Conservation (phyloP, 208 protist genomes). For the Crithidia sp. region DNA sequence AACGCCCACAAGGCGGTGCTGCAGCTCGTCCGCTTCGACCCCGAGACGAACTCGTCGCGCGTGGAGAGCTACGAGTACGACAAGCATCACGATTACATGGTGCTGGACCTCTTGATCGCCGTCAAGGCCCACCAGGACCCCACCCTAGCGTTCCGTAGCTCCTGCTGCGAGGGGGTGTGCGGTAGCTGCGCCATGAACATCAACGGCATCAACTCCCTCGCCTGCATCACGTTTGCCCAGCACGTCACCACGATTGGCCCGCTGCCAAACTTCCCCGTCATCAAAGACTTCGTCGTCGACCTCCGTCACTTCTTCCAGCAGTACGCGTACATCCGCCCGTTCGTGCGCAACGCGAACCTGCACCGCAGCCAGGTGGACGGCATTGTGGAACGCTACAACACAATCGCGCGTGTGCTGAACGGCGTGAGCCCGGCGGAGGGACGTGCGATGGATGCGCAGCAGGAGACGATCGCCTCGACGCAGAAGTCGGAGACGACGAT, state of each 20-base stretch:
- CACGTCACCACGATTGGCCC: slow-evolving; percentile 86
- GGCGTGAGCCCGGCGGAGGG: slow-evolving; percentile 60
- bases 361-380: slow-evolving; percentile 79
- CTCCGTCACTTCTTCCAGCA: slow-evolving; percentile 92
- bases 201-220: slow-evolving; percentile 93
- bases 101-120: slow-evolving; percentile 89
- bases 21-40: slow-evolving; percentile 89
- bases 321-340: slow-evolving; percentile 91
- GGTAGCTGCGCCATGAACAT: slow-evolving; percentile 96
- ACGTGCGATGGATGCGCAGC: slow-evolving; percentile 21
- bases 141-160: slow-evolving; percentile 89
- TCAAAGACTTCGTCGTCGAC: slow-evolving; percentile 93
- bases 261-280: slow-evolving; percentile 91
- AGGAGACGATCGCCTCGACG: slow-evolving; percentile 11
- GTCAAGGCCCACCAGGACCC: slow-evolving; percentile 93
- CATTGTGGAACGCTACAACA: slow-evolving; percentile 83
- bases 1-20: slow-evolving; percentile 70
- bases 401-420: slow-evolving; percentile 60
- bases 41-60: slow-evolving; percentile 79
- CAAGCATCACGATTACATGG: slow-evolving; percentile 93
- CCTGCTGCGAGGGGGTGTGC: slow-evolving; percentile 93
- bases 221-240: slow-evolving; percentile 89
- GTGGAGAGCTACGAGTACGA: slow-evolving; percentile 93
- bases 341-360: slow-evolving; percentile 88
- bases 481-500: slow-evolving; percentile 34